A percentile compares a stretch with the other conserved stretches of the same genome.
Evolutionary conservation across 2,329 filamentous ascomycete species (phyloP).

Genomic region (Leptosphaerulina australis): DNA sequence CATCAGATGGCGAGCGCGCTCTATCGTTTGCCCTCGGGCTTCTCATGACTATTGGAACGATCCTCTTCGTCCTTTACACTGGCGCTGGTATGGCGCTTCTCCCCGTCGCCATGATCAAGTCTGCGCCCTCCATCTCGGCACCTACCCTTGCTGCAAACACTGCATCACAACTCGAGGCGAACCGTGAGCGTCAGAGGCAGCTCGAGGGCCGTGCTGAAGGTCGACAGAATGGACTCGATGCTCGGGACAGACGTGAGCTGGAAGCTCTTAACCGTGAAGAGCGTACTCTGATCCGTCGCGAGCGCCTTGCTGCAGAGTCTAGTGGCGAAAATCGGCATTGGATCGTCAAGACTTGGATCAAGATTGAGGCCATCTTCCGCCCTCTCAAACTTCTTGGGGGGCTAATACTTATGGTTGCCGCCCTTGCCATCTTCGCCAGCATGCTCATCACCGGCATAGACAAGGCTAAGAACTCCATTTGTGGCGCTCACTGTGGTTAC

Average conservation of each 20-base stretch:
- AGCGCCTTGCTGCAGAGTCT: slow-evolving; percentile 83
- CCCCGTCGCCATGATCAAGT: slow-evolving; percentile 90
- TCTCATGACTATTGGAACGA: slow-evolving; percentile 83
- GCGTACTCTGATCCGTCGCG: slow-evolving; percentile 85
- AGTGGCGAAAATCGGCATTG: slow-evolving; percentile 76
- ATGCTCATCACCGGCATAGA: slow-evolving; percentile 97
- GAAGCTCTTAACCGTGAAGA: slow-evolving; percentile 89
- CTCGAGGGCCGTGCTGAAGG: slow-evolving; percentile 85
- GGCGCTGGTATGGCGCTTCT: slow-evolving; percentile 86
- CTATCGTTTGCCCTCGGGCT: slow-evolving; percentile 88
- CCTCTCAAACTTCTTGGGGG: slow-evolving; percentile 89
- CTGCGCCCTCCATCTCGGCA: slow-evolving; percentile 82
- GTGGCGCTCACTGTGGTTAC: slow-evolving; percentile 89
- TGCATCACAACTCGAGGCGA: slow-evolving; percentile 79
- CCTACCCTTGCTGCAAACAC: slow-evolving; percentile 79
- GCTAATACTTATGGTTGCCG: slow-evolving; percentile 74
- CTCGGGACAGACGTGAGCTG: slow-evolving; percentile 86
- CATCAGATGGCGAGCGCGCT: slow-evolving; percentile 80
- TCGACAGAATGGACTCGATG: slow-evolving; percentile 73
- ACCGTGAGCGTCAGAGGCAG: slow-evolving; percentile 89
- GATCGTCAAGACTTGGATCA: slow-evolving; percentile 78
- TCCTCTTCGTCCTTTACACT: slow-evolving; percentile 88
- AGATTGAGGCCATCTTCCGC: slow-evolving; percentile 79
- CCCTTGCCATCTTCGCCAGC: slow-evolving; percentile 80
- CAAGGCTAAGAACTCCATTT: slow-evolving; percentile 94